Evolutionary conservation across 139 green algal species (phyloP), one percentile per base, ranked within the genome.

Genomic region (Desmodesmus armatus): DNA sequence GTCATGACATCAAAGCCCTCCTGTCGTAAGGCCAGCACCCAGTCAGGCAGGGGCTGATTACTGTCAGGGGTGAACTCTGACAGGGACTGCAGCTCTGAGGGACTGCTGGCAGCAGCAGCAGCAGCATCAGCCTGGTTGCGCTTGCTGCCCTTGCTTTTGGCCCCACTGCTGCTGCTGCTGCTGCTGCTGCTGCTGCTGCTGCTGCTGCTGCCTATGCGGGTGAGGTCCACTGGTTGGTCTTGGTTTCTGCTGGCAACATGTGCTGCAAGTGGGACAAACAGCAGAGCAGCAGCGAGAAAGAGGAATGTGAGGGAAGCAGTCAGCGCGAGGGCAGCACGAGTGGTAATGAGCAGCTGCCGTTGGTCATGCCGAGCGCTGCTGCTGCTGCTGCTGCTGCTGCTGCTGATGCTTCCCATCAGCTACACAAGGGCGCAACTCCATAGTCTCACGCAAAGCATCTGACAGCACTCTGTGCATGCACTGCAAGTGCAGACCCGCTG

Each of bases 1-100:
- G 49, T 66, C 44, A 79, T 27, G 7, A 85, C 80, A 53, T 85
- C 66, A 85, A 85, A 85, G 25, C 80, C 80, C 33, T 62, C 66
- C 7, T 40, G 47, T 19, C 35, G 33, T 29, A 85, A 35, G 33
- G 70, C 65, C 17, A 29, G 7, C 31, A 85, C 47, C 80, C 80
- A 85, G 47, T 29, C 40, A 3, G 80, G 80, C 47, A 85, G 33
- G n/a, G n/a, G n/a, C 37, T 67, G 29, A 17, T 44, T 49, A n/a
- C 31, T 62, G 41, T 53, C 66, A 25, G 55, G 55, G 55, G 58
- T 37, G n/a, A 82, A n/a, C 11, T 71, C 49, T 7, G 37, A 35
- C n/a, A 78, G 80, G 27, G 31, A n/a, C n/a, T n/a, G n/a, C n/a
- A n/a, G n/a, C n/a, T n/a, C n/a, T n/a, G n/a, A n/a, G n/a, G n/a